phyloP scores from a whole-genome alignment of 768 basidiomycete genomes.

The Boletus pseudopeckii region DNA sequence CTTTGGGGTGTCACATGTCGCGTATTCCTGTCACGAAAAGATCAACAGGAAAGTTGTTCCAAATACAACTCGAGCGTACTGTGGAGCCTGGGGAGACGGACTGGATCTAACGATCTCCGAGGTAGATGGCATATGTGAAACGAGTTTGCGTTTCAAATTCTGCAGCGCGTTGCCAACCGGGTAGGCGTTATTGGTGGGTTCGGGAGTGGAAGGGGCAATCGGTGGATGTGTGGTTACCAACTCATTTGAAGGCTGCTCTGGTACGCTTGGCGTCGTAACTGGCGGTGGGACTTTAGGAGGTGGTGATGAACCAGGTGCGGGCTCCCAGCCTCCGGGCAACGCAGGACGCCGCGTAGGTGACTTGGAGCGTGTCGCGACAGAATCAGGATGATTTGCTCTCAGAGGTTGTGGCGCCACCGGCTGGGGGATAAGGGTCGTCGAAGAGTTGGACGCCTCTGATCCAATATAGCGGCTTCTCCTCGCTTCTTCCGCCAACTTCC shows the following conservation, averaged over 20 bases:
- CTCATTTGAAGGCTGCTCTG: conserved; percentile 9
- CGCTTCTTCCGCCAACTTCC: conserved; percentile 50
- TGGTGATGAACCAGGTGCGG: conserved; percentile 11
- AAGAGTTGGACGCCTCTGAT: conserved; percentile 9
- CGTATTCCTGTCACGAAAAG: conserved; percentile 10
- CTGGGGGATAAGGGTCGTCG: conserved; percentile 6
- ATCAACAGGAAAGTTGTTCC: neutral
- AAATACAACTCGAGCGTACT: conserved; percentile 11
- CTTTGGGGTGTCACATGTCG: conserved; percentile 39
- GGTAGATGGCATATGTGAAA: conserved; percentile 18
- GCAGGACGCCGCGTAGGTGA: conserved; percentile 19
- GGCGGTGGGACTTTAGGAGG: conserved; percentile 1
- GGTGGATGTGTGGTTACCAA: neutral
- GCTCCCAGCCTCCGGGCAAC: conserved; percentile 24
- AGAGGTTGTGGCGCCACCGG: conserved; percentile 14
- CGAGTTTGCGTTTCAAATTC: conserved; percentile 26
- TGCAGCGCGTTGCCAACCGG: conserved; percentile 23
- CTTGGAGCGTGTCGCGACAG: conserved; percentile 10
- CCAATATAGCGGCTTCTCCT: conserved; percentile 25
- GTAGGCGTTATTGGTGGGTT: conserved; percentile 1
- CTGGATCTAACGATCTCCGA: conserved; percentile 13
- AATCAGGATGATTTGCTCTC: neutral
- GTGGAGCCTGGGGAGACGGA: conserved; percentile 15
- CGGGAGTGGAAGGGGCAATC: neutral
- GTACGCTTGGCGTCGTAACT: neutral